A percentile compares a stretch with the other conserved stretches of the same genome.
phyloP scores from a whole-genome alignment of 2,329 filamentous ascomycete genomes.

The Penicillium sp. region DNA sequence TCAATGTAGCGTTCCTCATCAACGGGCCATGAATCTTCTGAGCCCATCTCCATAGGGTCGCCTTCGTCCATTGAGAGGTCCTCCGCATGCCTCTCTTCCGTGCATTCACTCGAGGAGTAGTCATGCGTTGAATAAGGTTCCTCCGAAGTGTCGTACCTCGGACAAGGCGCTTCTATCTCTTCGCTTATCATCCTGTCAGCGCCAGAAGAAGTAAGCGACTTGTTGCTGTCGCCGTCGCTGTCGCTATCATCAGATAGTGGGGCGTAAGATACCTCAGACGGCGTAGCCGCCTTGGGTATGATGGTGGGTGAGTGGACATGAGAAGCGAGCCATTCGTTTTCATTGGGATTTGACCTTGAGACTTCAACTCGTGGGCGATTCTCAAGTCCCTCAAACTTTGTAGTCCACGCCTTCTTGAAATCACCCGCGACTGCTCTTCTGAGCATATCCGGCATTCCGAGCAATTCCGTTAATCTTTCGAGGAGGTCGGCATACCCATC shows the following conservation, averaged over 20 bases:
- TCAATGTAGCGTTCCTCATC: background rate
- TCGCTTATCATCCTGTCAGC: background rate
- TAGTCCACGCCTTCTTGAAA: slow-evolving; percentile 1
- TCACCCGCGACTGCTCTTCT: background rate
- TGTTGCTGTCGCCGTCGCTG: background rate
- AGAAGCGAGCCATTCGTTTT: background rate
- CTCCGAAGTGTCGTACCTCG: background rate
- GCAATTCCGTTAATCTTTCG: background rate
- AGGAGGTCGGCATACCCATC: background rate
- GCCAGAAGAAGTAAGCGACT: background rate
- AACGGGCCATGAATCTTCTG: background rate
- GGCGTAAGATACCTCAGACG: background rate
- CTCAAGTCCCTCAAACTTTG: background rate
- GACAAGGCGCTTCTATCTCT: background rate
- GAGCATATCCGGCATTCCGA: slow-evolving; percentile 1
- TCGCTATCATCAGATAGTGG: background rate
- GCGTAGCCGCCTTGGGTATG: background rate
- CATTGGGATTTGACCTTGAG: background rate
- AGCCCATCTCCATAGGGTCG: background rate
- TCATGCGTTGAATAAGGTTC: background rate
- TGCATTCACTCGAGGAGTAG: background rate
- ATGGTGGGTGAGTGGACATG: background rate
- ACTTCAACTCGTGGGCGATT: background rate
- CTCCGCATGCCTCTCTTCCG: background rate
- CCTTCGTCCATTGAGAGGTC: background rate